Percentiles rank a stretch among this genome's conserved stretches.
Evolutionary conservation across 345 rosid species (phyloP).

Genomic region (Noccaea bulbosa): DNA sequence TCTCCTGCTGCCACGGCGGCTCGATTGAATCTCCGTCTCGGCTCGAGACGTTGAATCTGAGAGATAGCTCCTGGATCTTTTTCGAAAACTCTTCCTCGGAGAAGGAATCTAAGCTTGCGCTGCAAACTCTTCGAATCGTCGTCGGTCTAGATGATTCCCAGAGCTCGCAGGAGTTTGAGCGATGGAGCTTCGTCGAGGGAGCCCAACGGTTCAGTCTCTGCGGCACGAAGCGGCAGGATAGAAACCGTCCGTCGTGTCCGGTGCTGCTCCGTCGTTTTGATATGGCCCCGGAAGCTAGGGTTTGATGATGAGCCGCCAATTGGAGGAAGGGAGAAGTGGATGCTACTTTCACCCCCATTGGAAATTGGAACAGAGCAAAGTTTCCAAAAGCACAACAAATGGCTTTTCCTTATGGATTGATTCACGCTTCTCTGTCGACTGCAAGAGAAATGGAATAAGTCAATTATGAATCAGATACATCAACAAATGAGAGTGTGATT

Average conservation of each 20-base stretch:
- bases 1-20: constrained; percentile 49
- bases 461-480: background rate
- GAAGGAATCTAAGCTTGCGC: constrained; percentile 62
- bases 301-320: constrained; percentile 66
- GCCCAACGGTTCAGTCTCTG: constrained; percentile 54
- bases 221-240: constrained; percentile 40
- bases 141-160: constrained; percentile 42
- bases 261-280: constrained; percentile 51
- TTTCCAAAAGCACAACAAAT: background rate
- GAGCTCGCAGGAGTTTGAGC: constrained; percentile 57
- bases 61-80: constrained; percentile 60
- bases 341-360: constrained; percentile 72
- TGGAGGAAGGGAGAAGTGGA: constrained; percentile 54
- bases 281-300: constrained; percentile 59
- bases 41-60: constrained; percentile 55
- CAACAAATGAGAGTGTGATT: background rate
- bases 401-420: constrained; percentile 8
- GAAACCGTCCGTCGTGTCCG: constrained; percentile 34
- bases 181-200: constrained; percentile 43
- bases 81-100: constrained; percentile 77
- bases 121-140: constrained; percentile 53
- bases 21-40: constrained; percentile 39
- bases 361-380: background rate
- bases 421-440: constrained; percentile 40
- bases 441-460: background rate